Conservation (phyloP, 179 eudicot species). For the Spinacia oleracea region DNA sequence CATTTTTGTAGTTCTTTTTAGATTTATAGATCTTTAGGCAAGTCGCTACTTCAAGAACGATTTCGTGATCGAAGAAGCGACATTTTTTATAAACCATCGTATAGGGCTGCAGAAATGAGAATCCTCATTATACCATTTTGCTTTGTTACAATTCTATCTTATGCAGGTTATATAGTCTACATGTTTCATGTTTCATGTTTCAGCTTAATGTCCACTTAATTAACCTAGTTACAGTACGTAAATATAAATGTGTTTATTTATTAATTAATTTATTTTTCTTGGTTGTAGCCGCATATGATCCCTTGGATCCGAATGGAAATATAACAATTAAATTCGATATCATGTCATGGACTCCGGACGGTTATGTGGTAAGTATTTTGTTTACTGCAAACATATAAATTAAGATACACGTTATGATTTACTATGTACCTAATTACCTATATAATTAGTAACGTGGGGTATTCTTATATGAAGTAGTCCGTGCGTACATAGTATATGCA, state of each 20-base stretch:
- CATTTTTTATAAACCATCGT: not conserved
- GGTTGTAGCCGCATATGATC: conserved; percentile 72
- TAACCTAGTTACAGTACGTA: no score
- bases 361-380: conserved; percentile 50
- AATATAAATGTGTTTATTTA: not conserved
- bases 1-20: not conserved
- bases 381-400: no score
- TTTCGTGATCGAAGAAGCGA: not conserved
- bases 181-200: not conserved
- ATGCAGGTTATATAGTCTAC: conserved; percentile 32
- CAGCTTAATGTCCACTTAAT: no score
- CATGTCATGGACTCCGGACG: conserved; percentile 82
- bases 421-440: no score
- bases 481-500: no score
- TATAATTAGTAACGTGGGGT: no score
- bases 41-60: not conserved
- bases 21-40: not conserved
- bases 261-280: not conserved
- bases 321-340: conserved; percentile 81
- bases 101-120: conserved; percentile 16
- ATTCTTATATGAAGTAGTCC: no score
- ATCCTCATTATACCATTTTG: conserved; percentile 22
- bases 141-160: conserved; percentile 24
- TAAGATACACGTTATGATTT: no score
- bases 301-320: conserved; percentile 83